These are phyloP conservation scores for Gossypium mustelinum DNA, from an alignment of 345 rosid genomes.

Conservation along the genomic window DNA sequence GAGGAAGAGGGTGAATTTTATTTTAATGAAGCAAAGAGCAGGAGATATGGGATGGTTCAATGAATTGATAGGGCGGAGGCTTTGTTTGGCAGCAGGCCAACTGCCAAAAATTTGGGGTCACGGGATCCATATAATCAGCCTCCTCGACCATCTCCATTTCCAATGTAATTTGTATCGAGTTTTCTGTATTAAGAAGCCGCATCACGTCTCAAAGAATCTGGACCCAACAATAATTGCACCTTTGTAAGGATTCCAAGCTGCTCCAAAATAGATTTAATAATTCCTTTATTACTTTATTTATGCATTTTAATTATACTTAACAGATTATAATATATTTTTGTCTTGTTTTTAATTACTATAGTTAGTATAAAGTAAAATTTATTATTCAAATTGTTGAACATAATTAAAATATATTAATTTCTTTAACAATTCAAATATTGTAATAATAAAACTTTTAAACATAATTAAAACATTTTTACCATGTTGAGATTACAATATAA, in stretches of 20 bases:
- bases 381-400: no score
- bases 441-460: no score
- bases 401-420: no score
- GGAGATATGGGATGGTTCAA: background rate
- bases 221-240: conserved; percentile 10
- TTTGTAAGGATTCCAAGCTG: background rate
- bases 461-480: no score
- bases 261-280: no score
- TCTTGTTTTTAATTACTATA: no score
- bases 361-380: no score
- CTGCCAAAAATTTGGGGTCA: background rate
- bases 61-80: background rate
- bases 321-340: no score
- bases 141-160: background rate
- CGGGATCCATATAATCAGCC: background rate
- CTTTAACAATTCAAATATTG: no score
- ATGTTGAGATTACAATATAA: no score
- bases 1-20: background rate
- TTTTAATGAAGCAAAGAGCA: background rate
- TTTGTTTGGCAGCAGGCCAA: background rate
- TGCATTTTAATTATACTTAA: no score
- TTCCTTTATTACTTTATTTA: no score
- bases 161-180: background rate
- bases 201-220: background rate
- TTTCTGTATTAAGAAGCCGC: background rate